A percentile compares a stretch with the other conserved stretches of the same genome.
phyloP scores from a whole-genome alignment of 1,139 yeast species.

The Yamadazyma kanchanaburiensis region DNA sequence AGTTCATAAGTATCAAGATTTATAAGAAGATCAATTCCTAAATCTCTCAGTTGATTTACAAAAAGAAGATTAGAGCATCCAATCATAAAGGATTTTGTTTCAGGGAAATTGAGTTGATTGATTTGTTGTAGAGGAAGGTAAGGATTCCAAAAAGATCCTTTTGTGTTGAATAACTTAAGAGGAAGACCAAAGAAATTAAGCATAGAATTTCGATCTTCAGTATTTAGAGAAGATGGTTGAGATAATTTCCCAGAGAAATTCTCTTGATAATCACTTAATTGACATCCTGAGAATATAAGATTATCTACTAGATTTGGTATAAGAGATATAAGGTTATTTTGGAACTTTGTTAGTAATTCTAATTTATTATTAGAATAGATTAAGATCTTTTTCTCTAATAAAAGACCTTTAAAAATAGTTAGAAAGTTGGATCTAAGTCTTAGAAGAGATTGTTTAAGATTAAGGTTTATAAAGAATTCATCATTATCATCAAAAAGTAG shows the following conservation, averaged over 20 bases:
- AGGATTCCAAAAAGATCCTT: slow-evolving; percentile 88
- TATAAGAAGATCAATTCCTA: slow-evolving; percentile 45
- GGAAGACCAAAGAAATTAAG: slow-evolving; percentile 85
- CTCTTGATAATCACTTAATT: slow-evolving; percentile 58
- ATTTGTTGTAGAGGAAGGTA: slow-evolving; percentile 90
- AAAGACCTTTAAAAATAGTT: slow-evolving; percentile 68
- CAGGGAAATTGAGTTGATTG: slow-evolving; percentile 59
- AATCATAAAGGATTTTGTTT: slow-evolving; percentile 64
- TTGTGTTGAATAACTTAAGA: slow-evolving; percentile 72
- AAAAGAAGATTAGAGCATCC: slow-evolving; percentile 88
- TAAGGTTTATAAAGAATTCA: slow-evolving; percentile 68
- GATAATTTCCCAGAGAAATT: slow-evolving; percentile 41
- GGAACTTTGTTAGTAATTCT: slow-evolving; percentile 75
- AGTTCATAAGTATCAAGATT: slow-evolving; percentile 36
- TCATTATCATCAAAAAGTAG: slow-evolving; percentile 31
- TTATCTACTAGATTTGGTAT: slow-evolving; percentile 75
- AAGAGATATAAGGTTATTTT: slow-evolving; percentile 66
- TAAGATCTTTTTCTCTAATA: slow-evolving; percentile 68
- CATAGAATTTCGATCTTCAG: slow-evolving; percentile 76
- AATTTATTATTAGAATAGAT: slow-evolving; percentile 76
- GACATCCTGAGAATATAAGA: slow-evolving; percentile 79
- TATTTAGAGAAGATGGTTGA: slow-evolving; percentile 68
- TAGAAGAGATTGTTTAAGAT: slow-evolving; percentile 62
- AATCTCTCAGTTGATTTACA: slow-evolving; percentile 59
- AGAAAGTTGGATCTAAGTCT: slow-evolving; percentile 62